Base-by-base conservation (phyloP, 352 stramenopile species). In the Phytopythium chamaehyphon region DNA sequence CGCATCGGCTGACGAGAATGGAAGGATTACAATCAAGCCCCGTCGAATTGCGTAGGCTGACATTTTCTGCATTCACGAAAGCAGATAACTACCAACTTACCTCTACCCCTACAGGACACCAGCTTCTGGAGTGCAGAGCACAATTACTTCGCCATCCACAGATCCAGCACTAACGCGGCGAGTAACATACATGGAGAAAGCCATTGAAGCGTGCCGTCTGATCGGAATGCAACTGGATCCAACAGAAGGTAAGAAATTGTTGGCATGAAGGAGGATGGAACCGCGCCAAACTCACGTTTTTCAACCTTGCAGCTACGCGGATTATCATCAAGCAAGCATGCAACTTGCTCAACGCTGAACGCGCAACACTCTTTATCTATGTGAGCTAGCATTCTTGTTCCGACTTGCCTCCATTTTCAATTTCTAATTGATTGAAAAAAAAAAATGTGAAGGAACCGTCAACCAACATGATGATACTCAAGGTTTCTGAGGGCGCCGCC, bases 351-450 rank as follows among this genome's bases (percentile, higher is more conserved):
- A 91, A 91, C 36, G 88, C 83, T 5, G 91, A 98, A 48, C 71
- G 89, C 37, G 87, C 89, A 10, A 96, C 90, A 0, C 57, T 98
- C 0, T 98, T 96, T 65, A 88, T 90, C 37, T 83, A 95, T 52
- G 84, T 90, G 40, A 48, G 69, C 38, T 18, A 14, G n/a, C 6
- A 42, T 42, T 14, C 6, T 6, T 42, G 37, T 33, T 33, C 5
- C 28, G 5, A 9, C 9, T 33, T 33, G 28, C 9, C 5, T 33
- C 9, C 9, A 9, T 33, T 5, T 9, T 33, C 28, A n/a, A 9
- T 33, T 9, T 33, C 28, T 33, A 33, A 33, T 9, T 9, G 9
- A 10, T 33, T 33, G 28, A 33, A 10, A 9, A 33, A 5, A 9
- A 33, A 10, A 9, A 33, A 5, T 33, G 45, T 11, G 47, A 38